Base-by-base conservation (phyloP, 805 yeast species). In the Yamadazyma olivae region DNA sequence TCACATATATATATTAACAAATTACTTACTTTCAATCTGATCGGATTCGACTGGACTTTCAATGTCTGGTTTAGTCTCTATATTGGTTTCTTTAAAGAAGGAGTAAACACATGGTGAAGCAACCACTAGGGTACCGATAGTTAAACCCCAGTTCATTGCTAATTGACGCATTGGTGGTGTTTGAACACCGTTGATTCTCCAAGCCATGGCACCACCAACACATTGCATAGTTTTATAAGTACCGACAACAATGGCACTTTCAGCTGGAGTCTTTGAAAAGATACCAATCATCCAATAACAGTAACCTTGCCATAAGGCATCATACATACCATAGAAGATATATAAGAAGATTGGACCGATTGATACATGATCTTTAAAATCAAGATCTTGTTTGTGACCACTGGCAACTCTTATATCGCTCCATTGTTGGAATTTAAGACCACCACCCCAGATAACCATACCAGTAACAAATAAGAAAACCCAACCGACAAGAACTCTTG, bases 141-240 rank as follows among this genome's bases (percentile, higher is more conserved):
- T 32, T 5, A 32, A 14, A 13, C 35, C 35, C 35, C 35, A 32
- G 16, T 32, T 32, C 35, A 32, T 33, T 5, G 31, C 36, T 5
- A 33, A 77, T 41, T 38, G 38, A 17, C 53, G 49, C 44, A 62
- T 59, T 50, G 64, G 77, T 3, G 61, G 47, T 15, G 39, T 43
- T n/a, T 50, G 55, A 22, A 59, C 41, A 20, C 75, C 70, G 48
- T 77, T 81, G 43, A 76, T 55, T 47, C 79, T 62, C 83, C 82
- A 79, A 10, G 70, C 73, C 31, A 79, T 64, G 17, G 79, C 83
- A 9, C 79, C 77, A 48, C 81, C 81, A 4, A 81, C 83, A 24
- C 78, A 69, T 57, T 79, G 83, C 40, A 79, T 56, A 33, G 81
- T 77, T 60, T 79, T 79, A 64, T 77, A 78, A 54, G 74, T 75